Evolutionary conservation across 176 grass and related monocot species (phyloP), one percentile per base, ranked within the genome.

Genomic region (Lolium rigidum): DNA sequence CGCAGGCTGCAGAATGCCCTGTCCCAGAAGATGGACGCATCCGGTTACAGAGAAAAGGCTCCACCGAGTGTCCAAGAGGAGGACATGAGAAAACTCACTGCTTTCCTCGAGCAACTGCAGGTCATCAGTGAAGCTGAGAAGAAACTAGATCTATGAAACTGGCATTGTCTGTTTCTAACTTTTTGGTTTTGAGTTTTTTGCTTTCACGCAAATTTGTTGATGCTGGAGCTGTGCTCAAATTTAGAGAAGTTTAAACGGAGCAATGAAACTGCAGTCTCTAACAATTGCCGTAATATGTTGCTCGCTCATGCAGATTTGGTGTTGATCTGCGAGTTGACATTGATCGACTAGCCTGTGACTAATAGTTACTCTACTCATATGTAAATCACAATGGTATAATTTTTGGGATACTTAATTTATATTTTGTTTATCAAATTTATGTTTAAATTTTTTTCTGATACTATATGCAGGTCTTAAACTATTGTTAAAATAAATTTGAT

Each of bases 111-210:
- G 82, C 91, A 98, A 39, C 84, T 98, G 11, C 81, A 82, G 77
- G 83, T 98, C 51, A 90, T 98, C 48, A 71, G 74, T 59, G 91
- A 95, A 87, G 93, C 93, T n/a, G 93, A 98, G 84, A 86, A 87
- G 79, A 94, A 92, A 70, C 22, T 93, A 70, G 92, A 94, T 5
- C 47, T 48, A 4, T 66, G 74, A 70, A 52, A 66, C 63, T 17
- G 56, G 43, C 21, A 54, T 9, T 43, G 41, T 26, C 28, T 68
- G 59, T 46, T 28, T 28, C 26, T 28, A 28, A 28, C 26, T 3
- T 28, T 41, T 35, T 81, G 75, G 48, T 20, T 15, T 56, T 4
- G 21, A 68, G 26, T 20, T n/a, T 56, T 20, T n/a, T 56, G 74
- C 16, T 68, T 38, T 51, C 31, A 9, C 37, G 13, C 3, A 47